A percentile compares a stretch with the other conserved stretches of the same genome.
phyloP scores from a whole-genome alignment of 352 stramenopile species.

The Halophytophthora polymorphica region DNA sequence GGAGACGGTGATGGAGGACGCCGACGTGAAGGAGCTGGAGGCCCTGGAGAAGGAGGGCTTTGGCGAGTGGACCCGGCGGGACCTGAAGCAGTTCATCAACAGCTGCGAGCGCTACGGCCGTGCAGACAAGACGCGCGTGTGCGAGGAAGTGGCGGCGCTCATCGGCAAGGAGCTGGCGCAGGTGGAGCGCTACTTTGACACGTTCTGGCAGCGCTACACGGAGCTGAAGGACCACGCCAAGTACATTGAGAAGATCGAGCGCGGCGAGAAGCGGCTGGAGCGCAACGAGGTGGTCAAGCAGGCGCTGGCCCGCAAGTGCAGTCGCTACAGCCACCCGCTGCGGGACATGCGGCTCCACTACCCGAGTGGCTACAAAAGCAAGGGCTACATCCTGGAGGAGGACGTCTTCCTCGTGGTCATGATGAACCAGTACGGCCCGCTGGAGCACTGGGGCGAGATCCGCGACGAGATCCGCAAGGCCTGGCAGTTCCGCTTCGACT shows the following conservation, averaged over 20 bases:
- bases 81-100: conserved; percentile 88
- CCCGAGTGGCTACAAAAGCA: conserved; percentile 90
- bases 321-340: conserved; percentile 92
- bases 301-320: conserved; percentile 94
- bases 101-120: conserved; percentile 94
- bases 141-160: conserved; percentile 87
- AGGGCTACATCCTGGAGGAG: conserved; percentile 96
- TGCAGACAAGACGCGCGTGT: conserved; percentile 88
- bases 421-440: conserved; percentile 98
- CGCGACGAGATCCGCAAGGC: conserved; percentile 96
- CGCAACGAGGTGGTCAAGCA: conserved; percentile 95
- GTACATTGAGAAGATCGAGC: conserved; percentile 96
- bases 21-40: conserved; percentile 67
- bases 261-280: conserved; percentile 95
- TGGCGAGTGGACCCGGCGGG: conserved; percentile 92
- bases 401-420: conserved; percentile 98
- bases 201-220: conserved; percentile 93
- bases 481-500: conserved; percentile 99
- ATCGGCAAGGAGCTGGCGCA: conserved; percentile 90
- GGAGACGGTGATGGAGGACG: conserved; percentile 67
- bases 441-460: conserved; percentile 96
- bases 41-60: conserved; percentile 90
- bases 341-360: conserved; percentile 88
- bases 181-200: conserved; percentile 94
- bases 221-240: conserved; percentile 92